phyloP scores from a whole-genome alignment of 2,329 filamentous ascomycete species.

The Endoconidiophora laricicola region DNA sequence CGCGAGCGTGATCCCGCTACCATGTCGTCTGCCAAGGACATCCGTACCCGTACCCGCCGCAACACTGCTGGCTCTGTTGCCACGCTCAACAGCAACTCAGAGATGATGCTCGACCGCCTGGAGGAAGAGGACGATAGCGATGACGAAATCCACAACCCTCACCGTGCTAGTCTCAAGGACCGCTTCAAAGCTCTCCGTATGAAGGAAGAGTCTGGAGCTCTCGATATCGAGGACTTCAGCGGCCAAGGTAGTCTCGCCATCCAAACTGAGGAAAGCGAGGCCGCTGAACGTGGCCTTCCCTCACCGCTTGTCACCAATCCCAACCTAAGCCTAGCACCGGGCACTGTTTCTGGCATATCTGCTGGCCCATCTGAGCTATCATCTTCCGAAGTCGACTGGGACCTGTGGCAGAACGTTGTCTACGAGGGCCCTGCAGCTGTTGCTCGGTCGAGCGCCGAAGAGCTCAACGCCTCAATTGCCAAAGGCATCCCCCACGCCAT shows the following conservation, averaged over 20 bases:
- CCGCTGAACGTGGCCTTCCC: conserved; percentile 15
- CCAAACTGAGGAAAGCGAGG: conserved; percentile 12
- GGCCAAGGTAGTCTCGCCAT: conserved; percentile 24
- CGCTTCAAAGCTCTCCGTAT: conserved; percentile 63
- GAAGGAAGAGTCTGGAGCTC: conserved; percentile 52
- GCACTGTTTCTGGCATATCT: conserved; percentile 68
- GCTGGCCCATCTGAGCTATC: conserved; percentile 54
- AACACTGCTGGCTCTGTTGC: conserved; percentile 69
- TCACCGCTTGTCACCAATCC: conserved; percentile 42
- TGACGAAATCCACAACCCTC: conserved; percentile 20
- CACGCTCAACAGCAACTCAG: conserved; percentile 64
- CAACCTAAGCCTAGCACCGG: conserved; percentile 59
- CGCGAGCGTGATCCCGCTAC: conserved; percentile 29
- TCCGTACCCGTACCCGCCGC: conserved; percentile 30
- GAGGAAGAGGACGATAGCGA: conserved; percentile 47
- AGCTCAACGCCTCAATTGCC: conserved; percentile 79
- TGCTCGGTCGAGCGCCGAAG: conserved; percentile 71
- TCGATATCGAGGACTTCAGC: conserved; percentile 34
- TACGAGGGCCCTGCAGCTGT: conserved; percentile 86
- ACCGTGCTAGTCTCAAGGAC: conserved; percentile 50
- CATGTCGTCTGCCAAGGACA: conserved; percentile 38
- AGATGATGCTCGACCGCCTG: conserved; percentile 60
- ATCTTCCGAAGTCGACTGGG: conserved; percentile 85
- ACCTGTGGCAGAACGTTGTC: conserved; percentile 90
- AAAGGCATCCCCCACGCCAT: conserved; percentile 89